Evolutionary conservation across 1,139 yeast species (phyloP).

Genomic region (Hanseniaspora gamundiae): DNA sequence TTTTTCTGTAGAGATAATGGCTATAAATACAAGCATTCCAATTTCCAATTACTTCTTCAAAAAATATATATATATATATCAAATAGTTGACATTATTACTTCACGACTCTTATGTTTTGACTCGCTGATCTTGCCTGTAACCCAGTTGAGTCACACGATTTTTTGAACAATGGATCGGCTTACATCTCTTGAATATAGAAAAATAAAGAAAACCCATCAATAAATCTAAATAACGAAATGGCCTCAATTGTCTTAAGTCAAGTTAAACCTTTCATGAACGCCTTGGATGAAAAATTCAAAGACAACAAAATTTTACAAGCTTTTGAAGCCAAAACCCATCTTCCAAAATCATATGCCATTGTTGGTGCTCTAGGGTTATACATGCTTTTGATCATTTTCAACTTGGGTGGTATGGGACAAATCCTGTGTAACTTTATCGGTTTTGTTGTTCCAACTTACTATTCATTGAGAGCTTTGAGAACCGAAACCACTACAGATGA

Average conservation of each 20-base stretch:
- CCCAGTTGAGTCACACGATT: too few relatives aligned
- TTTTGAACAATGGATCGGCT: too few relatives aligned
- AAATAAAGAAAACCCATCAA: too few relatives aligned
- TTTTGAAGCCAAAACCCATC: conserved; percentile 50
- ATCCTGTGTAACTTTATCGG: conserved; percentile 88
- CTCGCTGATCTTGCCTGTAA: too few relatives aligned
- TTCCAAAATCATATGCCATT: conserved; percentile 84
- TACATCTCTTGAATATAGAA: too few relatives aligned
- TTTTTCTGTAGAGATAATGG: too few relatives aligned
- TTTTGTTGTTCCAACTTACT: conserved; percentile 81
- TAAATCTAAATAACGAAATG: conserved; percentile 1
- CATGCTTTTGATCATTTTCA: conserved; percentile 67
- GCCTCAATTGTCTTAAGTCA: not conserved
- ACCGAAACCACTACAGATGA: conserved; percentile 61
- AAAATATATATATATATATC: too few relatives aligned
- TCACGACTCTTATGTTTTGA: too few relatives aligned
- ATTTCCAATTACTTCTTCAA: too few relatives aligned
- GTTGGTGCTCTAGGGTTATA: conserved; percentile 53
- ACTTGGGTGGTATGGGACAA: conserved; percentile 90
- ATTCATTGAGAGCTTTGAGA: conserved; percentile 73
- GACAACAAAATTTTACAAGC: conserved; percentile 34
- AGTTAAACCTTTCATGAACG: conserved; percentile 2
- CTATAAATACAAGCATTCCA: too few relatives aligned
- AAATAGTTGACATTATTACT: too few relatives aligned
- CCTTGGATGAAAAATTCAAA: conserved; percentile 24